These are phyloP conservation scores for Clavispora vitiphila DNA, from an alignment of 805 yeast genomes.

Conservation along the genomic window DNA sequence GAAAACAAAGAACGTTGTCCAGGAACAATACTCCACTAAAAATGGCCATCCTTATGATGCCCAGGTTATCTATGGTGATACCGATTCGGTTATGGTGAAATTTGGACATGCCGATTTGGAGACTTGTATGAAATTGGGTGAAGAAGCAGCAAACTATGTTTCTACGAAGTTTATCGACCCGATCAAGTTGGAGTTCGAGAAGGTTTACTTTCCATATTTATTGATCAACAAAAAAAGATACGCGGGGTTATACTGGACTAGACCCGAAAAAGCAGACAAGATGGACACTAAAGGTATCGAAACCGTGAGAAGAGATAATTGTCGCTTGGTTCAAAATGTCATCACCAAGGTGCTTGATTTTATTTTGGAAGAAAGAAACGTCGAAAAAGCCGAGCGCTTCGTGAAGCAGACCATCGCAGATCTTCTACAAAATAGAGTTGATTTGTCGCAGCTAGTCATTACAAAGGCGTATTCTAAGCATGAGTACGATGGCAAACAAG, in stretches of 20 bases:
- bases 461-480: slow-evolving; percentile 86
- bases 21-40: slow-evolving; percentile 67
- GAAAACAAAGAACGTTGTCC: slow-evolving; percentile 80
- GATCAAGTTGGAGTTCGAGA: slow-evolving; percentile 92
- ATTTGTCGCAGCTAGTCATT: slow-evolving; percentile 87
- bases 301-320: slow-evolving; percentile 96
- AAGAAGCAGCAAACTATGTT: slow-evolving; percentile 88
- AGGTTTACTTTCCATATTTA: slow-evolving; percentile 91
- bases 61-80: slow-evolving; percentile 93
- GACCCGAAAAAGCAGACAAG: slow-evolving; percentile 86
- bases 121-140: slow-evolving; percentile 86
- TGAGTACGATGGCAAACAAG: slow-evolving; percentile 94
- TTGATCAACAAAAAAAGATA: slow-evolving; percentile 93
- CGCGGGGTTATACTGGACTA: slow-evolving; percentile 96
- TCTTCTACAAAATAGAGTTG: slow-evolving; percentile 83
- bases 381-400: slow-evolving; percentile 74
- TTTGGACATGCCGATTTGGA: slow-evolving; percentile 79
- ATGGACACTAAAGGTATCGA: slow-evolving; percentile 99
- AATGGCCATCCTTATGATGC: slow-evolving; percentile 86
- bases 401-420: slow-evolving; percentile 88
- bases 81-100: slow-evolving; percentile 98
- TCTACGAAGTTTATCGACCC: slow-evolving; percentile 78
- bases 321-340: slow-evolving; percentile 90
- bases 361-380: slow-evolving; percentile 84
- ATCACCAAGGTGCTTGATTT: slow-evolving; percentile 84